Conservation (phyloP, 1,139 yeast species). For the Saccharomyces hybrid region DNA sequence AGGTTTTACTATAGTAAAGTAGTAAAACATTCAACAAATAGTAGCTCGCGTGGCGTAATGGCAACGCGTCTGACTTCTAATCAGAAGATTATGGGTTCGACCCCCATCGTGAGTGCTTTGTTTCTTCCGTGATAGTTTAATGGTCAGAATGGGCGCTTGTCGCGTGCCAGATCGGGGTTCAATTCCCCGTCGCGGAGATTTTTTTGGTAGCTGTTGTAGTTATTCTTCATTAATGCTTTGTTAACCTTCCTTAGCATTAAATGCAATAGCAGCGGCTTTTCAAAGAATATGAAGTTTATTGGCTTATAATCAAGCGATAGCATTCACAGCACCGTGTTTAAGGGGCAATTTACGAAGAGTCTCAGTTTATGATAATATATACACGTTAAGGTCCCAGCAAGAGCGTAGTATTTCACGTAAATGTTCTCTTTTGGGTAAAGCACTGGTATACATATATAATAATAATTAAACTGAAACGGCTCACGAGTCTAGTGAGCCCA, state of each 20-base stretch:
- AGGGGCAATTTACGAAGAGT: too few species aligned
- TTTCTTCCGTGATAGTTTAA: constrained; percentile 28
- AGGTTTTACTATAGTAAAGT: too few species aligned
- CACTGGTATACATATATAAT: neutral
- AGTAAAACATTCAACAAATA: neutral
- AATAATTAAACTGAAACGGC: neutral
- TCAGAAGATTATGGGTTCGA: constrained; percentile 56
- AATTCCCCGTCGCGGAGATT: constrained; percentile 36
- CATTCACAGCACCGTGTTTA: too few species aligned
- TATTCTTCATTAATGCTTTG: too few species aligned
- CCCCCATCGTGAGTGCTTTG: constrained; percentile 45
- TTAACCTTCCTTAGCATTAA: too few species aligned
- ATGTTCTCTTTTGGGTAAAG: neutral
- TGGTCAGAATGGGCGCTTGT: constrained; percentile 36
- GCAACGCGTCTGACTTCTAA: constrained; percentile 58
- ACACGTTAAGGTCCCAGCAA: neutral
- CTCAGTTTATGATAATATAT: too few species aligned
- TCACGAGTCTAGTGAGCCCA: neutral
- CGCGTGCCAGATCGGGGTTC: constrained; percentile 37
- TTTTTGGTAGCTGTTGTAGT: constrained; percentile 19
- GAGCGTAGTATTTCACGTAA: neutral
- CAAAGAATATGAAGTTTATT: too few species aligned
- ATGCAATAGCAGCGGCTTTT: too few species aligned
- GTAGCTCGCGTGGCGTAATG: constrained; percentile 51
- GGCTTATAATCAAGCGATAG: too few species aligned